Conservation (phyloP, 2,329 filamentous ascomycete species). For the Trichoderma pleuroti region DNA sequence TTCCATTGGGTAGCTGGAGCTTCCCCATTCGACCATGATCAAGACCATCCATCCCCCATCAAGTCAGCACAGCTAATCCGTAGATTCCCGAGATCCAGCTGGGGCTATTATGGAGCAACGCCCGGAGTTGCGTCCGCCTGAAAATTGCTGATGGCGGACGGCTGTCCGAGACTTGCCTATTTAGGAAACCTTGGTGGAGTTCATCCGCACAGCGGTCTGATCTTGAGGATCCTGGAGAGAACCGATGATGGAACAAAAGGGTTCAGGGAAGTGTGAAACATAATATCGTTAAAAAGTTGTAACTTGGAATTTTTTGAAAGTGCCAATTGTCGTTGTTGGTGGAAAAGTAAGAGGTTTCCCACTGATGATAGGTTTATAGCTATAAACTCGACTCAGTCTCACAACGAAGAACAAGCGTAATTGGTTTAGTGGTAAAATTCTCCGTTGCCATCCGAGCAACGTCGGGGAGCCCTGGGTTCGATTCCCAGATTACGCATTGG, state of each 20-base stretch:
- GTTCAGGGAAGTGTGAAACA: background rate
- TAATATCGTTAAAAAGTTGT: too few relatives aligned
- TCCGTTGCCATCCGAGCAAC: constrained; percentile 20
- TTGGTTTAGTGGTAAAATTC: constrained; percentile 22
- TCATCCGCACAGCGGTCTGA: background rate
- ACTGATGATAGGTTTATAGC: background rate
- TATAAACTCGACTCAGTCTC: fast-evolving
- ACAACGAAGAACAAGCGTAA: constrained; percentile 11
- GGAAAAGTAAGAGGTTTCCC: background rate
- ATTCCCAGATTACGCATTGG: constrained; percentile 20
- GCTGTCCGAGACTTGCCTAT: constrained; percentile 2
- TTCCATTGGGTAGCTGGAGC: background rate
- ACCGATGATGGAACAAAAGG: background rate
- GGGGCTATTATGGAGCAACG: background rate
- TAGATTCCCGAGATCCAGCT: background rate
- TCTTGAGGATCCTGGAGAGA: too few relatives aligned
- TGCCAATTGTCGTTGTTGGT: too few relatives aligned
- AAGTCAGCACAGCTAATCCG: background rate
- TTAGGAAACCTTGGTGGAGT: background rate
- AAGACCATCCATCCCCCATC: background rate
- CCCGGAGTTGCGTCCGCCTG: background rate
- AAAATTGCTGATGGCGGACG: background rate
- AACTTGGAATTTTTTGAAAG: too few relatives aligned
- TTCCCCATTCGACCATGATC: background rate
- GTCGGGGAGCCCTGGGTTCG: constrained; percentile 21